Percentiles rank a stretch among this genome's conserved stretches.
phyloP scores from a whole-genome alignment of 2,329 filamentous ascomycete species.

The Cladophialophora chaetospira region DNA sequence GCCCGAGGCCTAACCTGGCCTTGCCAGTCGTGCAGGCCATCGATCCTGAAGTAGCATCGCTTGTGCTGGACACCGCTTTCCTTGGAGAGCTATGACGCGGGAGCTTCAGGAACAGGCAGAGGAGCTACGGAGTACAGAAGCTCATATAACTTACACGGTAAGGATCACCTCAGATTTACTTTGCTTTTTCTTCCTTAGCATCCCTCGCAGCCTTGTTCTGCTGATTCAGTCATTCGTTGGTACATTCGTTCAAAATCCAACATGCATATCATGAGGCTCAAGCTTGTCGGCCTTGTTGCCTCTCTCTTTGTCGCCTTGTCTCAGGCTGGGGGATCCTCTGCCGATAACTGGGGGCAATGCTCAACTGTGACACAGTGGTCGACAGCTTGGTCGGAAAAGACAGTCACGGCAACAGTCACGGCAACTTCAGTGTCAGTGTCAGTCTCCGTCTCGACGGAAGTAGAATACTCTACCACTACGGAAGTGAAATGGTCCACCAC shows the following conservation, averaged over 20 bases:
- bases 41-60: slow-evolving; percentile 7
- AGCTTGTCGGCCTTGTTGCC: slow-evolving; percentile 4
- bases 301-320: slow-evolving; percentile 3
- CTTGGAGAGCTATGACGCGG: slow-evolving; percentile 3
- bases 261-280: slow-evolving; percentile 15
- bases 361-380: too few relatives aligned
- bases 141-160: slow-evolving; percentile 14
- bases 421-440: background rate
- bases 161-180: slow-evolving; percentile 1
- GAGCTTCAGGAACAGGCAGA: slow-evolving; percentile 7
- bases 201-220: background rate
- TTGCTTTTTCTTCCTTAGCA: background rate
- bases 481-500: background rate
- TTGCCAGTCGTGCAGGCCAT: slow-evolving; percentile 8
- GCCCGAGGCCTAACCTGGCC: background rate
- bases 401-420: background rate
- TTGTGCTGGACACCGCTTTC: slow-evolving; percentile 3
- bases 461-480: background rate
- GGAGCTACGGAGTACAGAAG: slow-evolving; percentile 1
- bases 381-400: too few relatives aligned
- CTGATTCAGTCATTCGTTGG: slow-evolving; percentile 14
- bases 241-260: slow-evolving; percentile 12
- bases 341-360: too few relatives aligned
- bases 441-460: background rate
- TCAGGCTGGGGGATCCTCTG: too few relatives aligned